Evolutionary conservation across 352 stramenopile genomes (phyloP).

Genomic region (Globisporangium perplexum): DNA sequence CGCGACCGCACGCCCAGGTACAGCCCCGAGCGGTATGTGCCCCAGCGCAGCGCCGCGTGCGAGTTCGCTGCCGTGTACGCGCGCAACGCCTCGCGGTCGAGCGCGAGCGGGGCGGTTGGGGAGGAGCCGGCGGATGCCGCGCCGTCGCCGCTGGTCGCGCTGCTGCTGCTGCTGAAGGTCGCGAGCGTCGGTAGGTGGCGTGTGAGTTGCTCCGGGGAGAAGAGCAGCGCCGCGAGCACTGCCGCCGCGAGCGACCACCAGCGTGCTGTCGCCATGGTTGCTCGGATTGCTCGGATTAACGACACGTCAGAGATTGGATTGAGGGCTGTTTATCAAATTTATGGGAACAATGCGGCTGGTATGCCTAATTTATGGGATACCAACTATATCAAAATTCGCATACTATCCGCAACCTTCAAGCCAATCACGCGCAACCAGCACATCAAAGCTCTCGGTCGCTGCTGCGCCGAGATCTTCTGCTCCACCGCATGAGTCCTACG

Average conservation of each 20-base stretch:
- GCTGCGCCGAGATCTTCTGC: neutral
- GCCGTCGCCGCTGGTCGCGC: neutral
- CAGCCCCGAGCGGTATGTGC: constrained; percentile 68
- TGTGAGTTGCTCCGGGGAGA: constrained; percentile 1
- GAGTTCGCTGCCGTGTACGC: constrained; percentile 33
- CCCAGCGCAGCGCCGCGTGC: constrained; percentile 42
- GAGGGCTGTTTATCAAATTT: neutral
- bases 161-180: neutral
- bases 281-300: too few relatives aligned
- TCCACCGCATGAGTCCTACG: neutral
- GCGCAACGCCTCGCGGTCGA: constrained; percentile 30
- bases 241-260: neutral
- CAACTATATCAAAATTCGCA: too few relatives aligned
- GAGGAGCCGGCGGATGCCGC: neutral
- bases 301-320: too few relatives aligned
- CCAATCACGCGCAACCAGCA: neutral
- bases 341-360: too few relatives aligned
- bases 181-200: neutral
- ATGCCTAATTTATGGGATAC: too few relatives aligned
- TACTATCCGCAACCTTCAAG: too few relatives aligned
- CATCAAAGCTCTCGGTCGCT: neutral
- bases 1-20: constrained; percentile 78
- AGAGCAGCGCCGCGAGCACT: constrained; percentile 4
- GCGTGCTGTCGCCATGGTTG: constrained; percentile 1
- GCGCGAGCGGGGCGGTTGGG: neutral